Conservation (phyloP, 192 early-diverging fungal genomes). For the Podila horticola region DNA sequence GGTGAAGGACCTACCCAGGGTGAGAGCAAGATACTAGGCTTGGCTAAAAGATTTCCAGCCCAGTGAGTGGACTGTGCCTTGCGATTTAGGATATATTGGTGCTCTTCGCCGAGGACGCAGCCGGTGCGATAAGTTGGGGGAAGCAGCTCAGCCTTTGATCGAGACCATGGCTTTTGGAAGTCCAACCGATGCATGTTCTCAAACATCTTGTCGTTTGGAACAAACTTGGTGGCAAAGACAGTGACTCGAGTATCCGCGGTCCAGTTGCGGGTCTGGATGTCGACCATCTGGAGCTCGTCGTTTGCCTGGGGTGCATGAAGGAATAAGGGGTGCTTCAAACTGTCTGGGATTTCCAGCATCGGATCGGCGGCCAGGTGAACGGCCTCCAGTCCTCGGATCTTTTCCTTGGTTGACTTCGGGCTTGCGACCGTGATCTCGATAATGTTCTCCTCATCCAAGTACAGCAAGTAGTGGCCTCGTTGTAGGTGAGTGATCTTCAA, state of each 20-base stretch:
- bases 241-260: constrained; percentile 16
- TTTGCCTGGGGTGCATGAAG: constrained; percentile 2
- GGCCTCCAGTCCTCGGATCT: constrained; percentile 12
- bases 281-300: not conserved
- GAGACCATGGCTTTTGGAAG: not conserved
- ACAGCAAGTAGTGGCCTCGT: constrained; percentile 32
- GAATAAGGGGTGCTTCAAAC: constrained; percentile 19
- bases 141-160: constrained; percentile 1
- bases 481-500: constrained; percentile 13
- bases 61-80: constrained; percentile 49
- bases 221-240: constrained; percentile 25
- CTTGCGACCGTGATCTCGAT: constrained; percentile 14
- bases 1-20: constrained; percentile 45
- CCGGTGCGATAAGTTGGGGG: constrained; percentile 21
- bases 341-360: constrained; percentile 24
- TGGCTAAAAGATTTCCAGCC: constrained; percentile 52
- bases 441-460: not conserved
- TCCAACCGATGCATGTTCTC: not conserved
- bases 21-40: constrained; percentile 55
- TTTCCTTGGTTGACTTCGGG: not conserved
- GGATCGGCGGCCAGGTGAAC: constrained; percentile 17
- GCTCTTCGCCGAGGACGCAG: constrained; percentile 56
- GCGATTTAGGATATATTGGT: constrained; percentile 64
- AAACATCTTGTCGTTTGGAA: constrained; percentile 15
- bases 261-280: constrained; percentile 33